Percentiles rank a stretch among this genome's conserved stretches.
These are phyloP conservation scores for Aspergillus carbonarius DNA, from an alignment of 2,329 filamentous ascomycete species.

Conservation along the genomic window DNA sequence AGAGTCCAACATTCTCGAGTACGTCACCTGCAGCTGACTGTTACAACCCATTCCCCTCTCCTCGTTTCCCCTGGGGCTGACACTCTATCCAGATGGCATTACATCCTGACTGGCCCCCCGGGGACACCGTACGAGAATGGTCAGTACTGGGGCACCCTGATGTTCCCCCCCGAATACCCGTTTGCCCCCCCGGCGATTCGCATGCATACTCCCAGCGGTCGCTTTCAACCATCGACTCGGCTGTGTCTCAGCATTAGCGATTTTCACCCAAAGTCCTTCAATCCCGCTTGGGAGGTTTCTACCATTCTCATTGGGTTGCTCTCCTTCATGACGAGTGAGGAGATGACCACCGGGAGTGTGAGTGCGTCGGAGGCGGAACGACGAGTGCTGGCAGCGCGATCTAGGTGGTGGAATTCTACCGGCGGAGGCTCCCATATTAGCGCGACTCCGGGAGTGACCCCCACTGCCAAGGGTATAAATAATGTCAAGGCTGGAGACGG, in stretches of 20 bases:
- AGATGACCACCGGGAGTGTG: constrained; percentile 95
- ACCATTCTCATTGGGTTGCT: constrained; percentile 93
- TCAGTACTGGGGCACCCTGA: constrained; percentile 96
- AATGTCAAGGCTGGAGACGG: constrained; percentile 86
- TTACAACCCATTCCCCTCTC: background rate
- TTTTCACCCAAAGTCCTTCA: constrained; percentile 97
- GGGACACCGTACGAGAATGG: constrained; percentile 91
- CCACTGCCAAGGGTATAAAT: constrained; percentile 67
- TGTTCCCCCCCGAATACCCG: constrained; percentile 94
- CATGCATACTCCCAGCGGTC: constrained; percentile 96
- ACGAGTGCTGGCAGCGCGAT: constrained; percentile 71
- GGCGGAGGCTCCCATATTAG: constrained; percentile 72
- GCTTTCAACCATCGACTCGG: constrained; percentile 88
- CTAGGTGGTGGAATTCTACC: constrained; percentile 95
- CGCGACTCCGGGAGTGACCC: constrained; percentile 51
- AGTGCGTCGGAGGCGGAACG: constrained; percentile 75
- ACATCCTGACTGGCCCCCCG: constrained; percentile 91
- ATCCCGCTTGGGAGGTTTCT: constrained; percentile 96
- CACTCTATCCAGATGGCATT: constrained; percentile 69
- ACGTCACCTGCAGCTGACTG: constrained; percentile 32
- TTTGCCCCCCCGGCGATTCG: constrained; percentile 96
- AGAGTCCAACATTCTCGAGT: constrained; percentile 89
- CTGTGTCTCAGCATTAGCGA: constrained; percentile 95
- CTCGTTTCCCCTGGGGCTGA: constrained; percentile 12
- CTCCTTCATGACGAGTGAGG: constrained; percentile 97